Evolutionary conservation across 2,329 filamentous ascomycete species (phyloP), one percentile per base, ranked within the genome.

Genomic region (Didymella arachidicola): DNA sequence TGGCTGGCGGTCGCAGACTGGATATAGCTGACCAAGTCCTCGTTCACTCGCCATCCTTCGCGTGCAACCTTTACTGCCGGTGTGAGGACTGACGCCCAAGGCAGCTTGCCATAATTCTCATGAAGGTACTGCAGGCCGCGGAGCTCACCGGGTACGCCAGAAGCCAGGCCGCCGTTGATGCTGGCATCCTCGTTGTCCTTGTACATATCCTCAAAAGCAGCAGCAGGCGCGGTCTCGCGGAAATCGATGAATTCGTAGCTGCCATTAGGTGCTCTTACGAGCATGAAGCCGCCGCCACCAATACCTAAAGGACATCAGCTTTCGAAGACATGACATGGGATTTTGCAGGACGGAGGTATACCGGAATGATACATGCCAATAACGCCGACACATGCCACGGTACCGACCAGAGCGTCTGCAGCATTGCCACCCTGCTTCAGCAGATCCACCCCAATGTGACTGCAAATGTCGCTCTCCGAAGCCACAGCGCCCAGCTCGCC

Each of bases 201-300:
- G 75, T 89, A 98, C 94, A 98, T 98, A 69, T 96, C 86, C 76
- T 93, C 83, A 64, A 84, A 88, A 0, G 93, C 91, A 0, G 91
- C 90, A 0, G 89, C 90, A 0, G 94, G 94, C 0, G 94, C 94
- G 0, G 89, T 87, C 76, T 98, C 94, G 45, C 94, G 84, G 72
- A 96, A 98, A 77, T 98, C 94, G 66, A 98, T 87, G 58, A 89
- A 88, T 72, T 96, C 92, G 72, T 93, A 96, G 18, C 82, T 81
- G n/a, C 92, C 92, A 58, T 91, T 81, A 16, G 86, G 79, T 32
- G 86, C 83, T 46, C 91, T 87, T 5, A 97, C 86, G 5, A 97
- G 82, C 84, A 93, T 90, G 78, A 98, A 98, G 2, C 94, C 94
- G 39, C 94, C 94, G 7, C 94, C 94, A 19, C 91, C 93, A 59